These are phyloP conservation scores for Arxiozyma heterogenica DNA, from an alignment of 1,139 yeast species.

Conservation along the genomic window DNA sequence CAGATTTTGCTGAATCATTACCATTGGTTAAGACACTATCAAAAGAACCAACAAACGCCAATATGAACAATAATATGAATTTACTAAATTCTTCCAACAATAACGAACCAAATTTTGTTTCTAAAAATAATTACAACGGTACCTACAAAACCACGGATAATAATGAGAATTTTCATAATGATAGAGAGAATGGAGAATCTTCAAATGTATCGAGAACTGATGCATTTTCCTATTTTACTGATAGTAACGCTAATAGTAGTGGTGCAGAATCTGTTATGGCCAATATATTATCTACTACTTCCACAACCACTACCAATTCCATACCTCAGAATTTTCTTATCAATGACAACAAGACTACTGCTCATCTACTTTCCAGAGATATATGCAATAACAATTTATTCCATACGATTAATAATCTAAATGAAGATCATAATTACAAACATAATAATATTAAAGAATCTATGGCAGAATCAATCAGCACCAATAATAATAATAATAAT, in stretches of 20 bases:
- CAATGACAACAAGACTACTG: neutral
- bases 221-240: constrained; percentile 8
- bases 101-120: neutral
- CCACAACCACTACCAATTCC: constrained; percentile 11
- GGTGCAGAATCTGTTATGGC: constrained; percentile 21
- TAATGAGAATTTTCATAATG: neutral
- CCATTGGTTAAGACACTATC: neutral
- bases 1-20: neutral
- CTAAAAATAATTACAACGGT: neutral
- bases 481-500: neutral
- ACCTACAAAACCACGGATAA: neutral
- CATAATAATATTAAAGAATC: neutral
- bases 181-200: neutral
- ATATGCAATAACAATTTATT: neutral
- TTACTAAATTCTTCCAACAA: neutral
- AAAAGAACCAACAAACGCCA: neutral
- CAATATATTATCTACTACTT: constrained; percentile 17
- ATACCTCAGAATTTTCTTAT: neutral
- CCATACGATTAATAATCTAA: neutral
- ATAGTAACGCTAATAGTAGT: constrained; percentile 21
- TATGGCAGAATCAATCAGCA: neutral
- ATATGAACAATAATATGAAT: neutral
- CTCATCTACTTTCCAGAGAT: neutral
- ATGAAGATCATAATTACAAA: neutral
- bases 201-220: constrained; percentile 4